Percentiles rank a stretch among this genome's conserved stretches.
Conservation (phyloP, 768 basidiomycete genomes). For the Pisolithus microcarpus region DNA sequence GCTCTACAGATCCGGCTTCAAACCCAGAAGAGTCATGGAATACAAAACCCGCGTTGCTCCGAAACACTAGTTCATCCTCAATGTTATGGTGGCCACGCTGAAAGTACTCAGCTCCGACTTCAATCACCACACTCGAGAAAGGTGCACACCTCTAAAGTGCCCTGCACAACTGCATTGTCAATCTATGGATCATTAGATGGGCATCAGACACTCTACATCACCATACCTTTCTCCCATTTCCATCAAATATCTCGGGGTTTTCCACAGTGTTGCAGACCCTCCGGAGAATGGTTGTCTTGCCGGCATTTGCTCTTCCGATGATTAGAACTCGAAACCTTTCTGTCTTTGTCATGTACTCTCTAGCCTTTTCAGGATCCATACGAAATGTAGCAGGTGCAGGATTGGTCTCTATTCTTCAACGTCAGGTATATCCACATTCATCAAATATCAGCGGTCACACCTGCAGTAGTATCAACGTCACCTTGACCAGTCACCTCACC, state of each 20-base stretch:
- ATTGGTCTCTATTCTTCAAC: no score
- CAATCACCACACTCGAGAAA: background rate
- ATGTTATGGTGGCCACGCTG: slow-evolving; percentile 29
- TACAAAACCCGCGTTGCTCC: slow-evolving; percentile 26
- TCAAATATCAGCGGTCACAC: no score
- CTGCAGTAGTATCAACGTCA: no score
- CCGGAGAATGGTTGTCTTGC: slow-evolving; percentile 36
- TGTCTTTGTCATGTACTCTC: background rate
- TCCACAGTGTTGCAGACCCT: slow-evolving; percentile 31
- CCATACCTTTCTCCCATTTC: slow-evolving; percentile 13
- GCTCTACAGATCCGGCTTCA: slow-evolving; percentile 26
- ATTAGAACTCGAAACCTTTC: slow-evolving; percentile 32
- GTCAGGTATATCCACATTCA: no score
- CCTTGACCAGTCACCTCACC: no score
- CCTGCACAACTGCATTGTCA: background rate
- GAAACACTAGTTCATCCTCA: slow-evolving; percentile 22
- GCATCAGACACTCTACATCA: background rate
- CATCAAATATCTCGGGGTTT: slow-evolving; percentile 22
- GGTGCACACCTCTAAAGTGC: background rate
- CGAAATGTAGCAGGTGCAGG: background rate
- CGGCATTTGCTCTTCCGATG: slow-evolving; percentile 34
- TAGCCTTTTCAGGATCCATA: background rate
- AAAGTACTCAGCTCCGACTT: background rate
- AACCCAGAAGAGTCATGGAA: slow-evolving; percentile 39
- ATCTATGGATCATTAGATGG: slow-evolving; percentile 1